Conservation (phyloP, 352 stramenopile species). For the Phytophthora sansomeana region DNA sequence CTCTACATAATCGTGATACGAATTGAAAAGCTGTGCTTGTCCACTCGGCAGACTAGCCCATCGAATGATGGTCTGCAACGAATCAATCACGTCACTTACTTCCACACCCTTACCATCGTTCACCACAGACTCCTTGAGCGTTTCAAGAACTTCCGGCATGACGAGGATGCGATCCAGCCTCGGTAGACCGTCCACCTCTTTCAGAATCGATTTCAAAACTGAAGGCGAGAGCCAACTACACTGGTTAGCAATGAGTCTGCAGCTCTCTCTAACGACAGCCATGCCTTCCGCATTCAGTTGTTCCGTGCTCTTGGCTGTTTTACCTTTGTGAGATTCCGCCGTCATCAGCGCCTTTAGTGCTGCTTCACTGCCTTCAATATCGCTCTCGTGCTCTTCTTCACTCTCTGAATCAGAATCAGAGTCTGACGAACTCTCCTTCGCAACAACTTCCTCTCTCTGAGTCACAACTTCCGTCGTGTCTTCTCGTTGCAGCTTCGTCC, state of each 20-base stretch:
- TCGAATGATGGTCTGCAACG: not conserved
- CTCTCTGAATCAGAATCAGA: not conserved
- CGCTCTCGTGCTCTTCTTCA: not conserved
- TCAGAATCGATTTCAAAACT: not conserved
- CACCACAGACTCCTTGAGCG: not conserved
- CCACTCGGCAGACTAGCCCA: not conserved
- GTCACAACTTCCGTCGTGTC: not conserved
- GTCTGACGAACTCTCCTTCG: not conserved
- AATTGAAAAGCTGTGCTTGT: conserved; percentile 1
- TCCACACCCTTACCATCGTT: not conserved
- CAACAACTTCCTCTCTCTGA: not conserved
- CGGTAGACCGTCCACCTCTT: not conserved
- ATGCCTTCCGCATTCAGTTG: too few relatives aligned
- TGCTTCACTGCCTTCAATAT: conserved; percentile 5
- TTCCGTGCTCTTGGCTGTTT: not conserved
- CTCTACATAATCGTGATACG: conserved; percentile 3
- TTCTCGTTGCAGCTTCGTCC: not conserved
- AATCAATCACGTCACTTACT: not conserved
- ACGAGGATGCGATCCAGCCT: not conserved
- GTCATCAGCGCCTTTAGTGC: conserved; percentile 8
- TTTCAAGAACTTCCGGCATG: not conserved
- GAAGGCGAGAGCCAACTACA: not conserved
- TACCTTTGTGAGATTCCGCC: too few relatives aligned
- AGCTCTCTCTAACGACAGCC: not conserved
- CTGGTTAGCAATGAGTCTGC: not conserved